Conservation (phyloP, 2,329 filamentous ascomycete genomes). For the Periglandula ipomoeae region DNA sequence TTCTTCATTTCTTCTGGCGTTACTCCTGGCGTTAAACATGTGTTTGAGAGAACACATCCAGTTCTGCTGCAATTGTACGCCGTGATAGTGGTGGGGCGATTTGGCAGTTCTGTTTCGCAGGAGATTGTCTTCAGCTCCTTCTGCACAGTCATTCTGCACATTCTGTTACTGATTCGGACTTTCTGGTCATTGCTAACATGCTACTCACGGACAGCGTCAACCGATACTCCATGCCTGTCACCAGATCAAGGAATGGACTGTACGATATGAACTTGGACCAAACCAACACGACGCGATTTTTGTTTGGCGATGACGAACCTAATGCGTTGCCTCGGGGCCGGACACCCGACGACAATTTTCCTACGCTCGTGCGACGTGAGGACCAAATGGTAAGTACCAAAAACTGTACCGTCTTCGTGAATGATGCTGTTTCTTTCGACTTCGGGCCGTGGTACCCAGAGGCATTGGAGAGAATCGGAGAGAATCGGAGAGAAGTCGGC, state of each 20-base stretch:
- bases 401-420: neutral
- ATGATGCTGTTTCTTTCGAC: neutral
- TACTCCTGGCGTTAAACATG: no score
- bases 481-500: neutral
- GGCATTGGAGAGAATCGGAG: neutral
- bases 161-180: no score
- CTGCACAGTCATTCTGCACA: no score
- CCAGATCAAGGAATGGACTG: constrained; percentile 56
- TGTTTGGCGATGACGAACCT: constrained; percentile 71
- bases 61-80: no score
- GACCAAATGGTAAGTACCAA: constrained; percentile 42
- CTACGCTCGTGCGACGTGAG: constrained; percentile 65
- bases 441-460: neutral
- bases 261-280: constrained; percentile 66
- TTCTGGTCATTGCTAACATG: constrained; percentile 6
- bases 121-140: no score
- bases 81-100: no score
- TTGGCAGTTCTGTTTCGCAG: no score
- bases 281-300: constrained; percentile 75
- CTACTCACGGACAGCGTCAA: constrained; percentile 51
- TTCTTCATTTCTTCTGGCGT: no score
- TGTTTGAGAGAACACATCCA: no score
- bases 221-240: constrained; percentile 90
- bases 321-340: constrained; percentile 40
- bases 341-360: constrained; percentile 75